phyloP scores from a whole-genome alignment of 345 rosid genomes.

The Arabidopsis thaliana region DNA sequence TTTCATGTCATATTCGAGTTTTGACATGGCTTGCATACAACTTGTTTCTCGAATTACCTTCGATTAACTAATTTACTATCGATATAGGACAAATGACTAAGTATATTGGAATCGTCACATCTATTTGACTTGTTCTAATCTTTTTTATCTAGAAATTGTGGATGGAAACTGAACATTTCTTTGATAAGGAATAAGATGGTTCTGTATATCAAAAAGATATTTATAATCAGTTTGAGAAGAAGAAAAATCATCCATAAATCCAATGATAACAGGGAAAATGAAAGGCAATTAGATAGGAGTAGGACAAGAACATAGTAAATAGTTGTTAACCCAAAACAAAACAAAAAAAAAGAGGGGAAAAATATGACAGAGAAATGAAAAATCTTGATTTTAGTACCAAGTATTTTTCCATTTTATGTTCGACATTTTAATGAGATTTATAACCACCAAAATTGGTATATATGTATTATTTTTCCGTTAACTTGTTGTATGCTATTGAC shows the following conservation, averaged over 20 bases:
- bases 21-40: too few species aligned
- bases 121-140: conserved; percentile 4
- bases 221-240: too few species aligned
- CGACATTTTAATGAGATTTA: background rate
- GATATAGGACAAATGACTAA: conserved; percentile 1
- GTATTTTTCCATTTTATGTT: background rate
- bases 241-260: too few species aligned
- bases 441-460: background rate
- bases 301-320: background rate
- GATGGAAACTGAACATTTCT: background rate
- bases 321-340: background rate
- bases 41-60: background rate
- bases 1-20: too few species aligned
- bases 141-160: background rate
- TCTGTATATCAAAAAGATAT: too few species aligned
- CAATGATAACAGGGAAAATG: background rate
- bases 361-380: background rate
- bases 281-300: background rate
- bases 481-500: background rate
- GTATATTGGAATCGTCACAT: conserved; percentile 5
- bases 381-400: background rate
- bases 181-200: background rate
- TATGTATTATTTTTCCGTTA: background rate
- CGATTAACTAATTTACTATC: background rate
- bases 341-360: background rate